These are phyloP conservation scores for Sugiyamaella boreocaroliniensis DNA, from an alignment of 805 yeast species.

Conservation along the genomic window DNA sequence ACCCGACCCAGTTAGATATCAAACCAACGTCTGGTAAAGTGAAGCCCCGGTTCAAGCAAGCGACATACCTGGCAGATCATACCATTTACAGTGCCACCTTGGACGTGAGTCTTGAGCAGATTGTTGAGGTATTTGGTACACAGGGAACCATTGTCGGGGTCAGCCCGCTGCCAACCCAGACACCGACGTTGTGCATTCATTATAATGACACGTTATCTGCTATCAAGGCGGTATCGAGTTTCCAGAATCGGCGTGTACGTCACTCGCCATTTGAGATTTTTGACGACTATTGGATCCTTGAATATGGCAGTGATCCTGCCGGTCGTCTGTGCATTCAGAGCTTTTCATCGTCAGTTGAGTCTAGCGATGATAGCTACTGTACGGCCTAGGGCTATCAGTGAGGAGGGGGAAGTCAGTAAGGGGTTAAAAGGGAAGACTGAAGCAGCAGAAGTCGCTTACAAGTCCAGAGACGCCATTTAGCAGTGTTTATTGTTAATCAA, in stretches of 20 bases:
- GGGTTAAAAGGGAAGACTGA: too few species aligned
- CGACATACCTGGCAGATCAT: neutral
- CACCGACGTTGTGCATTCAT: conserved; percentile 15
- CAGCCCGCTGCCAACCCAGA: conserved; percentile 11
- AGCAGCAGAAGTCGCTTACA: too few species aligned
- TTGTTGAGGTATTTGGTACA: conserved; percentile 10
- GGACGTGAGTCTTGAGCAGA: conserved; percentile 11
- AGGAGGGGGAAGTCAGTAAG: too few species aligned
- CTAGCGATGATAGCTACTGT: too few species aligned
- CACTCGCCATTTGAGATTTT: neutral
- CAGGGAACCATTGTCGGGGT: conserved; percentile 16
- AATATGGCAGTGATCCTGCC: neutral
- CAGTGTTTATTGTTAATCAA: too few species aligned
- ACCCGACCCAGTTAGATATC: too few species aligned
- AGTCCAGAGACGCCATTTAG: too few species aligned
- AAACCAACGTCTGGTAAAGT: too few species aligned
- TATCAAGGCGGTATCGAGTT: conserved; percentile 13
- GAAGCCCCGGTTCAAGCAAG: too few species aligned
- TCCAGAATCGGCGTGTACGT: conserved; percentile 1
- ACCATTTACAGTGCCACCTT: neutral
- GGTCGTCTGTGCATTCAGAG: neutral
- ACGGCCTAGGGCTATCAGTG: too few species aligned
- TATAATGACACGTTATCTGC: conserved; percentile 20
- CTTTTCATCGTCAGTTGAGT: too few species aligned
- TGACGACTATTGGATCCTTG: neutral